Percentiles rank a stretch among this genome's conserved stretches.
Conservation (phyloP, 192 early-diverging fungal genomes). For the Endogone sp. region DNA sequence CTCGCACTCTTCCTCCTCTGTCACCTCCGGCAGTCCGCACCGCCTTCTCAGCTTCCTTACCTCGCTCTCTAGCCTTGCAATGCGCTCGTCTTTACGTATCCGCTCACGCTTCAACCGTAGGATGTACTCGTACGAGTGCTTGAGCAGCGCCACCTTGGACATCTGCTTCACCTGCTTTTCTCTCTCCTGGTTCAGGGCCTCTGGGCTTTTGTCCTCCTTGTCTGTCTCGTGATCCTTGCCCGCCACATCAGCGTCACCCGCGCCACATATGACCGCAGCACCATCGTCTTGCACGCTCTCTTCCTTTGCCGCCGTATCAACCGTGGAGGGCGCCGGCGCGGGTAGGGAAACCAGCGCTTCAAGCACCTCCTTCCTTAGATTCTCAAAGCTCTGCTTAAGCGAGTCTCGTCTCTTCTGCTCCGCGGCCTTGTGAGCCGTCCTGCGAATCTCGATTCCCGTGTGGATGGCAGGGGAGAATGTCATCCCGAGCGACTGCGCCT, state of each 20-base stretch:
- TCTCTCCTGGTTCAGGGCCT: not conserved
- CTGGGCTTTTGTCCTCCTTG: not conserved
- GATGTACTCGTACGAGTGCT: slow-evolving; percentile 62
- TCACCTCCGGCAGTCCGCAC: slow-evolving; percentile 19
- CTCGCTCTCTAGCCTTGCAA: slow-evolving; percentile 20
- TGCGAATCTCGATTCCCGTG: slow-evolving; percentile 74
- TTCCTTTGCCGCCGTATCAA: not conserved
- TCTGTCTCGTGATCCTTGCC: not conserved
- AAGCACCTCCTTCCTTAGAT: slow-evolving; percentile 65
- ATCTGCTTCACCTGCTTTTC: slow-evolving; percentile 66
- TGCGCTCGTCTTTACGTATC: slow-evolving; percentile 28
- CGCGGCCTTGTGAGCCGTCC: slow-evolving; percentile 88
- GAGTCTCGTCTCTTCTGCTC: slow-evolving; percentile 95
- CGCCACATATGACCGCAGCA: not conserved
- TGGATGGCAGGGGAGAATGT: slow-evolving; percentile 72
- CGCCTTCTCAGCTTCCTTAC: slow-evolving; percentile 16
- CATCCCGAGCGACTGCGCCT: slow-evolving; percentile 75
- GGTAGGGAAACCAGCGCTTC: slow-evolving; percentile 44
- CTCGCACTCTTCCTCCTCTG: slow-evolving; percentile 18
- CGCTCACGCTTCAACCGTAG: slow-evolving; percentile 40
- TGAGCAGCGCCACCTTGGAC: slow-evolving; percentile 81
- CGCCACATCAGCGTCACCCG: not conserved
- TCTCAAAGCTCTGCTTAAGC: slow-evolving; percentile 87
- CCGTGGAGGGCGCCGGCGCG: not conserved
- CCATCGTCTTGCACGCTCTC: not conserved